phyloP scores from a whole-genome alignment of 345 rosid species.

The Salix purpurea region DNA sequence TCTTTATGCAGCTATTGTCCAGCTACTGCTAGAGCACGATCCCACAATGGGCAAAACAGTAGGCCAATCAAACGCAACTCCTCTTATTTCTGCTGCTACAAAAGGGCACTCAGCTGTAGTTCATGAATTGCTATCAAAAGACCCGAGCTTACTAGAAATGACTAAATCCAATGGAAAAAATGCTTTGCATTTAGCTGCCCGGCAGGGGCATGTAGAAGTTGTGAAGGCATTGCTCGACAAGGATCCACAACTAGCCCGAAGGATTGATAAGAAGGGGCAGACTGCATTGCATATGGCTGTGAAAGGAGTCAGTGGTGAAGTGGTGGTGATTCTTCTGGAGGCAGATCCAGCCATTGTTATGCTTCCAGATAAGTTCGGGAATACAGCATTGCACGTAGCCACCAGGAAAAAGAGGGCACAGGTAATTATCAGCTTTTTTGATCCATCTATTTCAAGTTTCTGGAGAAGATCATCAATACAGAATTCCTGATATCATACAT shows the following conservation, averaged over 20 bases:
- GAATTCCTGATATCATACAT: no score
- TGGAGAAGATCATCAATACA: no score
- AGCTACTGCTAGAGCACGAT: constrained; percentile 59
- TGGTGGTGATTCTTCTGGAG: constrained; percentile 65
- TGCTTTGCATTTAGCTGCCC: constrained; percentile 82
- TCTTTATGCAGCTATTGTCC: constrained; percentile 66
- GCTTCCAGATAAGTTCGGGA: constrained; percentile 84
- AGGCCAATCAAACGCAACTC: constrained; percentile 80
- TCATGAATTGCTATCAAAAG: constrained; percentile 54
- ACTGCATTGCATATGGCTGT: constrained; percentile 96
- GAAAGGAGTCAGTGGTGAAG: constrained; percentile 69
- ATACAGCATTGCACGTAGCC: constrained; percentile 77
- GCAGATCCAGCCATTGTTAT: constrained; percentile 70
- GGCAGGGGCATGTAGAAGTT: constrained; percentile 84
- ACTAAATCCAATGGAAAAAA: constrained; percentile 77
- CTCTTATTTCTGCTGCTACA: constrained; percentile 77
- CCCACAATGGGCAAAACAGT: constrained; percentile 59
- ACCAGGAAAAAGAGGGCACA: constrained; percentile 78
- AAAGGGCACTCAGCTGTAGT: constrained; percentile 68
- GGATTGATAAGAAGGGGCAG: constrained; percentile 91
- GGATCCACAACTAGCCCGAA: constrained; percentile 72
- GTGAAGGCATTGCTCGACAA: constrained; percentile 58
- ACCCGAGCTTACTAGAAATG: constrained; percentile 56
- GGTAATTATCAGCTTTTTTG: constrained; percentile 35
- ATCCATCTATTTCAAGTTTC: not conserved